These are phyloP conservation scores for Populus davidiana DNA, from an alignment of 345 rosid genomes.

Conservation along the genomic window DNA sequence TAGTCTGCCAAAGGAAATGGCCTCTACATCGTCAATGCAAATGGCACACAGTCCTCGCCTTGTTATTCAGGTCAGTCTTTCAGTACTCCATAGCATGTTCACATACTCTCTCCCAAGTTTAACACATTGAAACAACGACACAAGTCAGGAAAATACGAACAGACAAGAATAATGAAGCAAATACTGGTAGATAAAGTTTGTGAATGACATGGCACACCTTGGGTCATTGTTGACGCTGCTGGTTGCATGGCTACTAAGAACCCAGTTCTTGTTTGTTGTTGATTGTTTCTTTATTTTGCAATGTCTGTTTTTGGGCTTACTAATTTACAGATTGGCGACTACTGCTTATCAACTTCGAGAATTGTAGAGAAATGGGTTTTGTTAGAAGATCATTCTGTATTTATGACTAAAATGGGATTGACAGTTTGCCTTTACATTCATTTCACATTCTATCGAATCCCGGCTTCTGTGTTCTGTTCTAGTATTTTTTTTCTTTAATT, in stretches of 20 bases:
- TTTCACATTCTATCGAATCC: neutral
- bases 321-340: neutral
- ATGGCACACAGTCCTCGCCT: slow-evolving; percentile 40
- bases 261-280: neutral
- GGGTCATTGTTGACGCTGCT: neutral
- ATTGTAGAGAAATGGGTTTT: neutral
- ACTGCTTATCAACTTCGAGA: neutral
- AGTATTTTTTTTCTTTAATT: neutral
- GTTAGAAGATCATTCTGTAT: no score
- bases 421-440: neutral
- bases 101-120: neutral
- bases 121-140: neutral
- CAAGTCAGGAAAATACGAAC: neutral
- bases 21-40: slow-evolving; percentile 50
- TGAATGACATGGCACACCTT: neutral
- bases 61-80: slow-evolving; percentile 43
- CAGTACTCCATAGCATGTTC: neutral
- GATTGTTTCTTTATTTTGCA: neutral
- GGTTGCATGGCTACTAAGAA: neutral
- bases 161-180: neutral
- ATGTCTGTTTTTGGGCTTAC: neutral
- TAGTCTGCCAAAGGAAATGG: slow-evolving; percentile 34
- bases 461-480: neutral
- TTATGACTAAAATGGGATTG: no score
- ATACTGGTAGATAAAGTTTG: no score